These are phyloP conservation scores for Arthroderma sp. DNA, from an alignment of 2,329 filamentous ascomycete species.

Conservation along the genomic window DNA sequence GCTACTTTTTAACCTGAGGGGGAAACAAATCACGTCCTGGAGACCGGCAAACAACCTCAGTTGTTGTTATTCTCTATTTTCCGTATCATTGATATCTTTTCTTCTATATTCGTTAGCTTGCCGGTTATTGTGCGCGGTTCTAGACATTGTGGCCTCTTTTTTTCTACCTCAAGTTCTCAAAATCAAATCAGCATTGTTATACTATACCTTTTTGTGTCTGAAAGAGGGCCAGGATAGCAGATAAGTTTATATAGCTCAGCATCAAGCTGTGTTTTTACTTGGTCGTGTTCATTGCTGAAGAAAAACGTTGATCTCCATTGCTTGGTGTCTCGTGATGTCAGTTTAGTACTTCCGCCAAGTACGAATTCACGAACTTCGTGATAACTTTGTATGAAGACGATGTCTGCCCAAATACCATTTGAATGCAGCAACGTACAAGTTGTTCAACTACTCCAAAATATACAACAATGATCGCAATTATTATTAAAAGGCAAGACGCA, in stretches of 20 bases:
- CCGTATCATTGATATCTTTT: neutral
- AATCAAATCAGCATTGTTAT: neutral
- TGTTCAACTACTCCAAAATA: neutral
- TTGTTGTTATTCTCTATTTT: neutral
- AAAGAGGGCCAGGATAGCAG: neutral
- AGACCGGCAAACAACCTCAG: conserved; percentile 3
- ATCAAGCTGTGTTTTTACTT: no score
- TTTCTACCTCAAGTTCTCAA: neutral
- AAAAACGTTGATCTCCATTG: no score
- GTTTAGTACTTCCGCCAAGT: neutral
- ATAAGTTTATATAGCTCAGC: no score
- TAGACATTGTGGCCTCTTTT: neutral
- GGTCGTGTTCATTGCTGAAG: no score
- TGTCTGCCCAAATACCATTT: neutral
- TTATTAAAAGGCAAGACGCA: neutral
- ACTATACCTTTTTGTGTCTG: neutral
- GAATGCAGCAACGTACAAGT: neutral
- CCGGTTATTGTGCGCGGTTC: neutral
- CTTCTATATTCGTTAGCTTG: neutral
- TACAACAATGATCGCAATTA: conserved; percentile 1
- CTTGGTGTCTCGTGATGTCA: neutral
- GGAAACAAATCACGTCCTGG: conserved; percentile 1
- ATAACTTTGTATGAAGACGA: no score
- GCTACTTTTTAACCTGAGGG: conserved; percentile 3
- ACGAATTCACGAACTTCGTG: no score